Percentiles rank a stretch among this genome's conserved stretches.
Evolutionary conservation across 768 basidiomycete species (phyloP).

Genomic region (Pseudohyphozyma bogoriensis): DNA sequence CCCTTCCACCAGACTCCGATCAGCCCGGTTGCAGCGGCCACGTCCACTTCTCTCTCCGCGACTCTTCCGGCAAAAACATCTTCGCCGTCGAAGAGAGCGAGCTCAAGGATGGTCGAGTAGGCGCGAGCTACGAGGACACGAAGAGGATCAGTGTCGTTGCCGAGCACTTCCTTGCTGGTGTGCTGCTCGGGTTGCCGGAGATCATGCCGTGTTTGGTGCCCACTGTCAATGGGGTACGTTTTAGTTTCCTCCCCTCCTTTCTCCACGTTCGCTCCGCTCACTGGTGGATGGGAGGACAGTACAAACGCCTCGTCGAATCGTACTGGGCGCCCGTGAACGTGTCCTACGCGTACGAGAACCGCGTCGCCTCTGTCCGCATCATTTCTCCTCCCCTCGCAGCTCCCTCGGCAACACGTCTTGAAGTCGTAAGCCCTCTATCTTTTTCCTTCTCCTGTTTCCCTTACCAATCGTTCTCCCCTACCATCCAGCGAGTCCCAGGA

Average conservation of each 20-base stretch:
- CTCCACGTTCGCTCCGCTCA: too few species aligned
- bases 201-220: slow-evolving; percentile 50
- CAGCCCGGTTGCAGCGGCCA: slow-evolving; percentile 95
- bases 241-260: too few species aligned
- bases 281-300: too few species aligned
- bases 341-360: slow-evolving; percentile 88
- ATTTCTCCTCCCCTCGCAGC: slow-evolving; percentile 84
- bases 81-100: slow-evolving; percentile 65
- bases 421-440: slow-evolving; percentile 44
- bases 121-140: slow-evolving; percentile 69
- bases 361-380: slow-evolving; percentile 81
- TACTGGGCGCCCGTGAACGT: slow-evolving; percentile 34
- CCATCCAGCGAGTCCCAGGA: slow-evolving; percentile 62
- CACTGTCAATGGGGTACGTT: slow-evolving; percentile 33
- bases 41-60: slow-evolving; percentile 77
- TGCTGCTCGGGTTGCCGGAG: slow-evolving; percentile 80
- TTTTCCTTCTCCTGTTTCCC: not conserved
- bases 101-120: slow-evolving; percentile 49
- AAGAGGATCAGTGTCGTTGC: slow-evolving; percentile 69
- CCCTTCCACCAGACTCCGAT: slow-evolving; percentile 41
- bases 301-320: slow-evolving; percentile 75
- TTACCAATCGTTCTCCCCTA: not conserved
- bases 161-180: slow-evolving; percentile 90
- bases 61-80: slow-evolving; percentile 57
- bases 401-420: slow-evolving; percentile 71